Conservation (phyloP, 2,329 filamentous ascomycete genomes). For the Nemania bipapillata region DNA sequence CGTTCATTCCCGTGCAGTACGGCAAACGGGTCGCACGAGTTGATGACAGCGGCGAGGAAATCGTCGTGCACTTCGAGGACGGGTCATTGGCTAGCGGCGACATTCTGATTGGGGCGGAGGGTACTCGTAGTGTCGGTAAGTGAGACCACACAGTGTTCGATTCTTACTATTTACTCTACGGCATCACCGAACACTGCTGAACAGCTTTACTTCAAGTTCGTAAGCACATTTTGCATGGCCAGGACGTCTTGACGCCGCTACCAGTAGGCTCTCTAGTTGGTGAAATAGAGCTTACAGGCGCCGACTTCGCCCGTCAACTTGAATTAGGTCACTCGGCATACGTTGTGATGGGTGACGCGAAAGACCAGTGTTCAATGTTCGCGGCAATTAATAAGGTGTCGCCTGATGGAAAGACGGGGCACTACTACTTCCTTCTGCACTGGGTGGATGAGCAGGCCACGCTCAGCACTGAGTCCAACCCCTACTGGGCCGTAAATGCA, state of each 20-base stretch:
- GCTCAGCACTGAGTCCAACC: constrained; percentile 1
- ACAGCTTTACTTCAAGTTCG: background rate
- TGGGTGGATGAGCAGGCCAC: constrained; percentile 11
- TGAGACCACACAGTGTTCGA: background rate
- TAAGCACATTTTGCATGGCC: constrained; percentile 11
- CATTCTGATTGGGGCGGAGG: constrained; percentile 48
- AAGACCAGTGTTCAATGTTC: constrained; percentile 14
- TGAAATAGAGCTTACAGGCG: constrained; percentile 7
- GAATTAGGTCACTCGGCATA: constrained; percentile 11
- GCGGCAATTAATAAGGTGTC: constrained; percentile 17
- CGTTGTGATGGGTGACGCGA: constrained; percentile 3
- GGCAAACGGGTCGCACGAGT: background rate
- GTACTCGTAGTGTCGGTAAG: constrained; percentile 44
- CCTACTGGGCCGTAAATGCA: constrained; percentile 12
- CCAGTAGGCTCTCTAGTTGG: constrained; percentile 14
- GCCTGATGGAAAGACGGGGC: constrained; percentile 14
- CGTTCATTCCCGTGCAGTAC: constrained; percentile 7
- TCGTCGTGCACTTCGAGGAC: constrained; percentile 43
- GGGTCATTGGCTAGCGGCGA: constrained; percentile 43
- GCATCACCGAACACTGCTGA: background rate
- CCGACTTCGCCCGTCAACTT: constrained; percentile 13
- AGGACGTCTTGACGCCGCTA: constrained; percentile 12
- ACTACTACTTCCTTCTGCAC: constrained; percentile 18
- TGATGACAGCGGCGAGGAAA: background rate
- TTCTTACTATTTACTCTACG: background rate